A percentile compares a stretch with the other conserved stretches of the same genome.
Conservation (phyloP, 805 yeast genomes). For the Vanderwaltozyma yarrowii region DNA sequence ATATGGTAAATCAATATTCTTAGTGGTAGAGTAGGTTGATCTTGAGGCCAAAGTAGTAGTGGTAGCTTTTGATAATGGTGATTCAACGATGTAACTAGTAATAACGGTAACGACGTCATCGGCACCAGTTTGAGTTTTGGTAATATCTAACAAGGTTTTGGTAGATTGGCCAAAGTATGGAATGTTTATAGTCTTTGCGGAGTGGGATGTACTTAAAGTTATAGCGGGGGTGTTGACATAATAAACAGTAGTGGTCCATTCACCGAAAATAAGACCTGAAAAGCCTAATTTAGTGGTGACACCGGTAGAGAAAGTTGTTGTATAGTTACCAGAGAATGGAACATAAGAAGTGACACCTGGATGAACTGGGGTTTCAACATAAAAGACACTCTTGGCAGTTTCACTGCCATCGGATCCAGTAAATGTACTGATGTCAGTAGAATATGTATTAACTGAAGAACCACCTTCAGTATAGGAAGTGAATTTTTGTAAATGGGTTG, state of each 20-base stretch:
- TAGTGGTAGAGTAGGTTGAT: background rate
- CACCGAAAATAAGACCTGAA: constrained; percentile 1
- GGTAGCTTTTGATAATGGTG: background rate
- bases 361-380: constrained; percentile 9
- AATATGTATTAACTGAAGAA: constrained; percentile 1
- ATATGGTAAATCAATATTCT: background rate
- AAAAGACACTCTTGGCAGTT: constrained; percentile 7
- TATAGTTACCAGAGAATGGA: background rate
- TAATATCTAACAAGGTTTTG: background rate
- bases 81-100: background rate
- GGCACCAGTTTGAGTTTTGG: background rate
- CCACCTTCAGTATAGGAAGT: constrained; percentile 3
- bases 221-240: constrained; percentile 2
- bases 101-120: background rate
- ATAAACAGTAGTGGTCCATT: constrained; percentile 1
- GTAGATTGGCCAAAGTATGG: background rate
- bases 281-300: background rate
- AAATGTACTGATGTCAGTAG: constrained; percentile 6
- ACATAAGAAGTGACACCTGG: constrained; percentile 1
- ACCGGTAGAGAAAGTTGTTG: constrained; percentile 1
- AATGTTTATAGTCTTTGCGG: background rate
- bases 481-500: constrained; percentile 2
- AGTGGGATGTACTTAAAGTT: background rate
- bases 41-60: background rate
- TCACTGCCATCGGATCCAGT: constrained; percentile 7